Base-by-base conservation (phyloP, 139 green algal species). In the Chlamydomonas asymmetrica region DNA sequence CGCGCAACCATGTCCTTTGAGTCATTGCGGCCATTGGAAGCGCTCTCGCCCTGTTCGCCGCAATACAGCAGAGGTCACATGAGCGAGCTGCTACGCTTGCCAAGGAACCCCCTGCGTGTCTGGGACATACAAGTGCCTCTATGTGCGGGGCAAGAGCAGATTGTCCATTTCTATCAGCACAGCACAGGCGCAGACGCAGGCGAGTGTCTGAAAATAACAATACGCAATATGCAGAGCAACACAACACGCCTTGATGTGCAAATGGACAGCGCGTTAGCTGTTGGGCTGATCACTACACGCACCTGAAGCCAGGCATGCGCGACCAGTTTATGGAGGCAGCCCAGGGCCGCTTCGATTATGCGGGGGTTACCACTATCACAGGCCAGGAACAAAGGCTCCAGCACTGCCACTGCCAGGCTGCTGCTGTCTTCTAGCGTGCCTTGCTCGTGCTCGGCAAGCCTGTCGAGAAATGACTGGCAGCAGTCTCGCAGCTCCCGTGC, bases 301-400 rank as follows among this genome's bases (percentile, higher is more conserved):
- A n/a, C n/a, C n/a, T 96, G 91, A 45, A 98, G 80, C 84, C 94
- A 98, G 2, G 92, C 92, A 80, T 94, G 88, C 1, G 88, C 84
- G 22, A 95, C 91, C 66, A 98, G 84, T 87, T 98, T 98, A 88
- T 98, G 94, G 63, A 98, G 77, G 73, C 89, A 95, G 34, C 85
- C 86, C 6, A 97, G 86, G 9, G 93, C 91, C 3, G 89, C 78
- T 70, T 97, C 93, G 5, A 90, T 78, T 27, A 97, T 43, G 27
- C 74, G 78, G 2, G 78, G 63, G 56, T 61, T 82, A 75, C 74
- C 81, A 59, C 62, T 78, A 1, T 49, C 71, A 45, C 90, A 92
- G 5, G 89, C 86, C 18, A 93, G 78, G 43, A 81, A 71, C 59
- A 97, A 80, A 2, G 93, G 90, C 13, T 91, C 75, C 61, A 97